Conservation (phyloP, 1,284 basidiomycete species). For the Heimioporus punctisporus region DNA sequence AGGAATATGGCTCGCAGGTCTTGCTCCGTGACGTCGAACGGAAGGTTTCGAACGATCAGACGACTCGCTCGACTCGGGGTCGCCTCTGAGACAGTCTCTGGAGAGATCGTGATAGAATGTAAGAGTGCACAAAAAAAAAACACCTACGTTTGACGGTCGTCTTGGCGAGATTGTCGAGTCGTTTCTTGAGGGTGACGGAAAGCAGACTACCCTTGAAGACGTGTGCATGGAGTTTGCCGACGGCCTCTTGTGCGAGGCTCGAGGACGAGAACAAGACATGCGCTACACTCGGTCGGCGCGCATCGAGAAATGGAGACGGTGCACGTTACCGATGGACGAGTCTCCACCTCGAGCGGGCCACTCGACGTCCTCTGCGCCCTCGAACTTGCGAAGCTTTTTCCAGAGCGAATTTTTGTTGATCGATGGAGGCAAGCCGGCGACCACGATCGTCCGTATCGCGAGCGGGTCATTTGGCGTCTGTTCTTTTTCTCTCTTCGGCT, state of each 20-base stretch:
- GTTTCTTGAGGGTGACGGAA: conserved; percentile 91
- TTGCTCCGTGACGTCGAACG: conserved; percentile 81
- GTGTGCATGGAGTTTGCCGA: conserved; percentile 90
- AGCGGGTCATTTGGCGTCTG: conserved; percentile 62
- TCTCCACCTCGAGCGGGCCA: conserved; percentile 62
- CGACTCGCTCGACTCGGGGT: conserved; percentile 69
- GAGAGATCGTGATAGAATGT: conserved; percentile 22
- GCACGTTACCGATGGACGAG: conserved; percentile 33
- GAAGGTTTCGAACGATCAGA: conserved; percentile 92
- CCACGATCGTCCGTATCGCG: conserved; percentile 80
- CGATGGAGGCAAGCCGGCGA: conserved; percentile 73
- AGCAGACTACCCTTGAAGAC: conserved; percentile 91
- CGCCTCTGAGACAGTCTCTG: conserved; percentile 19
- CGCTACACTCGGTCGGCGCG: conserved; percentile 42
- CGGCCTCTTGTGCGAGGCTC: conserved; percentile 70
- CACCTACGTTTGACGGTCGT: conserved; percentile 35
- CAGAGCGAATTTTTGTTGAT: conserved; percentile 79
- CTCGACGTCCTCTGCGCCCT: conserved; percentile 71
- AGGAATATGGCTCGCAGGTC: conserved; percentile 91
- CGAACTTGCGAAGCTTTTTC: conserved; percentile 87
- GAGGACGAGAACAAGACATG: conserved; percentile 80
- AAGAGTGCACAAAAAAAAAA: neutral
- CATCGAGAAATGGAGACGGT: conserved; percentile 2
- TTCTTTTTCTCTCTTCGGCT: conserved; percentile 36
- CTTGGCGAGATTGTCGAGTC: conserved; percentile 72